These are phyloP conservation scores for Brettanomyces naardenensis DNA, from an alignment of 805 yeast genomes.

Conservation along the genomic window DNA sequence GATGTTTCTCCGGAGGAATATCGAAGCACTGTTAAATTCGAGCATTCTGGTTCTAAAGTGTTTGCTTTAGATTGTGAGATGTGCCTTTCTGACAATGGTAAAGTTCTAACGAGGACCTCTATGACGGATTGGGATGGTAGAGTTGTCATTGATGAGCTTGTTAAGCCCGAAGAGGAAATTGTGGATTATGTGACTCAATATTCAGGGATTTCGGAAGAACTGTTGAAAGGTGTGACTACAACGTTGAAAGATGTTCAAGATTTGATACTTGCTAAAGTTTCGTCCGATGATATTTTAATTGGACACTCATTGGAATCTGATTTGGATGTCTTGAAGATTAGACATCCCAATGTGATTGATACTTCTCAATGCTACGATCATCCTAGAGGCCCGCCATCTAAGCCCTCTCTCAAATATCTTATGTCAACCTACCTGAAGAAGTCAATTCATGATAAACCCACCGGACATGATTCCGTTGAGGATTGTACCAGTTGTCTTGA, in stretches of 20 bases:
- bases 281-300: conserved; percentile 56
- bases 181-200: conserved; percentile 74
- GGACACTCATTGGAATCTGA: conserved; percentile 93
- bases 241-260: conserved; percentile 62
- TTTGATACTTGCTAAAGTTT: conserved; percentile 38
- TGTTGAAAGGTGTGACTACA: conserved; percentile 53
- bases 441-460: conserved; percentile 55
- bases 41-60: conserved; percentile 52
- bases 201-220: conserved; percentile 80
- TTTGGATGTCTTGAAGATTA: conserved; percentile 56
- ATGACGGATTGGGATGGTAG: conserved; percentile 55
- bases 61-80: conserved; percentile 93
- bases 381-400: conserved; percentile 73
- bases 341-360: conserved; percentile 73
- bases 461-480: conserved; percentile 81
- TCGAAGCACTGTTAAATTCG: conserved; percentile 45
- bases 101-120: conserved; percentile 71
- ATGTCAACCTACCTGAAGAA: conserved; percentile 45
- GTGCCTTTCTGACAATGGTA: conserved; percentile 58
- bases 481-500: conserved; percentile 80
- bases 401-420: conserved; percentile 72
- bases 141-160: conserved; percentile 62
- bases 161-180: conserved; percentile 69
- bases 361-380: conserved; percentile 75
- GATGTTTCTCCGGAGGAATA: conserved; percentile 30